Evolutionary conservation across 2,329 filamentous ascomycete species (phyloP).

Genomic region (Aspergillus melleus): DNA sequence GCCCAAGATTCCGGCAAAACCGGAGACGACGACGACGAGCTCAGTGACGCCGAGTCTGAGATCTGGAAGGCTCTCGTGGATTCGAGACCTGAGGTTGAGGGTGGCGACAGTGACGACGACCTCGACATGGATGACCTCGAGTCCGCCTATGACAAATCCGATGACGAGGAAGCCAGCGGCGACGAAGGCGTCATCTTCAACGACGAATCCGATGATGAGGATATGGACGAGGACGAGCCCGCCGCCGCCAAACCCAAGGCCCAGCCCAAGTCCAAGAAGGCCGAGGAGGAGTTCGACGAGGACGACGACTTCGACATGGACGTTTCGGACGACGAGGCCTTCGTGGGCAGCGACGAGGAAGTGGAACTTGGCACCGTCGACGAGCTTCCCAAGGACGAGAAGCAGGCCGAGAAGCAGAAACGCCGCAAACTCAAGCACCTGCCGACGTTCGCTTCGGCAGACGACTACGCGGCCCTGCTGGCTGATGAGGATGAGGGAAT

Average conservation of each 20-base stretch:
- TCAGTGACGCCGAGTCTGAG: constrained; percentile 70
- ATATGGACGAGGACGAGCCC: constrained; percentile 46
- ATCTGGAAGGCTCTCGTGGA: constrained; percentile 90
- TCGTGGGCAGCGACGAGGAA: constrained; percentile 55
- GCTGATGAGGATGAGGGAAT: constrained; percentile 64
- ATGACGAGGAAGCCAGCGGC: constrained; percentile 41
- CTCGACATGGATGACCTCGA: constrained; percentile 58
- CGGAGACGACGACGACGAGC: constrained; percentile 42
- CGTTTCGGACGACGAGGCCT: constrained; percentile 47
- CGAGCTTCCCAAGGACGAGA: constrained; percentile 42
- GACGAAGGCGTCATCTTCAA: constrained; percentile 50
- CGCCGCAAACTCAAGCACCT: constrained; percentile 83
- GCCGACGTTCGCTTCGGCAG: constrained; percentile 87
- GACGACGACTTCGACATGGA: constrained; percentile 56
- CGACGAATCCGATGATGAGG: constrained; percentile 47
- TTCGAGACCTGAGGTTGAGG: constrained; percentile 72
- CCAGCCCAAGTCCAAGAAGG: constrained; percentile 29
- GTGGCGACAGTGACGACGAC: constrained; percentile 57
- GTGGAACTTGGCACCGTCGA: constrained; percentile 46
- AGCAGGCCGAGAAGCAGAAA: constrained; percentile 56
- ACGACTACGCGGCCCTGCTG: constrained; percentile 88
- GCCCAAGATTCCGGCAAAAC: constrained; percentile 51
- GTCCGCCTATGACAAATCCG: constrained; percentile 48
- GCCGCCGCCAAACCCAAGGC: constrained; percentile 37
- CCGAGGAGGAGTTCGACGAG: constrained; percentile 41